These are phyloP conservation scores for Apiotrichum brassicae DNA, from an alignment of 1,284 basidiomycete species.

Conservation along the genomic window DNA sequence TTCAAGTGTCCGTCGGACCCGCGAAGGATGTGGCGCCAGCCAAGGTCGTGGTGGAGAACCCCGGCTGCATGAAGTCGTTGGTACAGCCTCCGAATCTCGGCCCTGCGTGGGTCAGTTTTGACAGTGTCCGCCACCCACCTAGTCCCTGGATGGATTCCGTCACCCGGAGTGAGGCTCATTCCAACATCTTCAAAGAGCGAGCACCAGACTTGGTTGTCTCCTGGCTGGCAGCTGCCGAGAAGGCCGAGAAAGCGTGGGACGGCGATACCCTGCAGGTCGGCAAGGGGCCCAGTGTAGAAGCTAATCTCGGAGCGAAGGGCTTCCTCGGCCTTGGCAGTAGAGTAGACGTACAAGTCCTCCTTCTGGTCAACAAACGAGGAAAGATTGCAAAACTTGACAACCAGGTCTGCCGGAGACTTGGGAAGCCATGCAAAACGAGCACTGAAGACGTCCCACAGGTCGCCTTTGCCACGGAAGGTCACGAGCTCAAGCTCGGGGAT, in stretches of 20 bases:
- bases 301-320: not conserved
- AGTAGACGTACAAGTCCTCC: not conserved
- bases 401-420: not conserved
- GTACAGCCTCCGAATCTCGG: constrained; percentile 5
- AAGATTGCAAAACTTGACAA: constrained; percentile 9
- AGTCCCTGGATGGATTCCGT: not conserved
- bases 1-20: not conserved
- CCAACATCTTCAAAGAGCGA: constrained; percentile 12
- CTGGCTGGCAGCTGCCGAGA: constrained; percentile 6
- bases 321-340: not conserved
- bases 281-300: constrained; percentile 1
- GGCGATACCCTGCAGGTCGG: constrained; percentile 5
- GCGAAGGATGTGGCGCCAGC: constrained; percentile 11
- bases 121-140: not conserved
- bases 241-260: constrained; percentile 7
- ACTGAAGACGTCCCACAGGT: constrained; percentile 5
- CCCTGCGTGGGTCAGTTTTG: not conserved
- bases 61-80: constrained; percentile 5
- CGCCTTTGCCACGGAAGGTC: not conserved
- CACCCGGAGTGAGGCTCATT: not conserved
- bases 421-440: constrained; percentile 4
- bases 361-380: not conserved
- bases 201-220: constrained; percentile 5
- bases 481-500: constrained; percentile 5
- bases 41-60: constrained; percentile 8